Base-by-base conservation (phyloP, 345 rosid genomes). In the Kernera saxatilis region DNA sequence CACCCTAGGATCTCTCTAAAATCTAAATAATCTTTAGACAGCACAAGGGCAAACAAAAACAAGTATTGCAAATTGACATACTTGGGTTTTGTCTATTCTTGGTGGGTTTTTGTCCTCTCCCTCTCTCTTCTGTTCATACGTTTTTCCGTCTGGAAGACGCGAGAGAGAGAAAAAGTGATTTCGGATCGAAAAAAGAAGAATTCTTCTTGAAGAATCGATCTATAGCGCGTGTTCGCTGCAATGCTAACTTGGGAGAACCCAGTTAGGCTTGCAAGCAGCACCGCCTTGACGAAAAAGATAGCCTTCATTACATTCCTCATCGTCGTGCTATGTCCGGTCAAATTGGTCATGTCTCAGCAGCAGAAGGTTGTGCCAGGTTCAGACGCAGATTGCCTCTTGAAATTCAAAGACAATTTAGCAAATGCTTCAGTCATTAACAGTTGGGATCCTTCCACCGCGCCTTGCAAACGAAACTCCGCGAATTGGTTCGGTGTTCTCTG, bases 401-500 rank as follows among this genome's bases (percentile, higher is more conserved):
- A 56, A 18, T 84, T 84, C 54, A 81, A 69, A 77, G 57, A 72
- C 13, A 57, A 83, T 25, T 45, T 82, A 37, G 35, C 50, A 6
- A 73, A 78, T 32, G 54, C 50, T 17, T 53, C 69, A 1, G 64
- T 60, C 57, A 70, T 84, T 36, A 46, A 14, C 17, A 69, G 70
- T 60, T 90, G 97, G 97, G 64, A 80, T 39, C 27, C 75, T 27
- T 49, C 80, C 0, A 65, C 46, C 4, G 3, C 40, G 0, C 92
- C 94, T 0, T 90, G 97, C 44, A 41, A 57, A 0, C 50, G 71
- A 58, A 69, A 74, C 60, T 27, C 27, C 0, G 29, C 84, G 0
- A 80, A 85, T 61, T 90, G 97, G 97, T 37, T 54, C 1, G 94
- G 97, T 2, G 81, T 90, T 23, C 79, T 88, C 41, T 90, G 97